Base-by-base conservation (phyloP, 2,329 filamentous ascomycete species). In the Dactylonectria estremocensis region DNA sequence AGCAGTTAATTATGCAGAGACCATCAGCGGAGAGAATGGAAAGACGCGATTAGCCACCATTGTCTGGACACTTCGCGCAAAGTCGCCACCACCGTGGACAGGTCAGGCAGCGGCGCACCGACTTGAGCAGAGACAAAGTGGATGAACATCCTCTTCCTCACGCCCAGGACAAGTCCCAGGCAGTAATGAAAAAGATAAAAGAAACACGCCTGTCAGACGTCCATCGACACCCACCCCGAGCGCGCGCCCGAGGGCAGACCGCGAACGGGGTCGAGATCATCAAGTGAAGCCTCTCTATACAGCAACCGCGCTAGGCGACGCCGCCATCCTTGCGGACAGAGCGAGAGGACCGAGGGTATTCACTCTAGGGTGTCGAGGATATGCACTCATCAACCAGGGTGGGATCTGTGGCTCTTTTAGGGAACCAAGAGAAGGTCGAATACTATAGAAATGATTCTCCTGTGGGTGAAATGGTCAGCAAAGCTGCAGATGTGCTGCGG, bases 201-300 rank as follows among this genome's bases (percentile, higher is more conserved):
- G 77, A 72, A 79, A 28, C 24, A 28, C 72, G 81, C 86, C 93
- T 93, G 93, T 95, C 93, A 43, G 40, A 43, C 40, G 40, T 43
- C 40, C 40, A 43, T 43, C 40, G 8, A 43, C 40, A 43, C 40
- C 40, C 40, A 43, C 40, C 40, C 40, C 40, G 40, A 43, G 40
- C 40, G 40, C 40, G 40, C 40, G 40, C 40, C 40, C 40, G 40
- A 43, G n/a, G 40, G 40, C 40, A 43, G 40, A 43, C 40, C 40
- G 40, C 40, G n/a, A 43, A 43, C 40, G 16, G 40, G 40, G 40
- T 43, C 40, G 40, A 43, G 40, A 43, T 43, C 40, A 95, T 43
- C 40, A 43, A 43, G 40, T n/a, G 40, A 43, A 14, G 9, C 8
- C 40, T 43, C 40, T 43, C 40, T 43, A 43, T 43, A 43, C 40